A percentile compares a stretch with the other conserved stretches of the same genome.
Conservation (phyloP, 805 yeast genomes). For the Candida sakaeoensis region DNA sequence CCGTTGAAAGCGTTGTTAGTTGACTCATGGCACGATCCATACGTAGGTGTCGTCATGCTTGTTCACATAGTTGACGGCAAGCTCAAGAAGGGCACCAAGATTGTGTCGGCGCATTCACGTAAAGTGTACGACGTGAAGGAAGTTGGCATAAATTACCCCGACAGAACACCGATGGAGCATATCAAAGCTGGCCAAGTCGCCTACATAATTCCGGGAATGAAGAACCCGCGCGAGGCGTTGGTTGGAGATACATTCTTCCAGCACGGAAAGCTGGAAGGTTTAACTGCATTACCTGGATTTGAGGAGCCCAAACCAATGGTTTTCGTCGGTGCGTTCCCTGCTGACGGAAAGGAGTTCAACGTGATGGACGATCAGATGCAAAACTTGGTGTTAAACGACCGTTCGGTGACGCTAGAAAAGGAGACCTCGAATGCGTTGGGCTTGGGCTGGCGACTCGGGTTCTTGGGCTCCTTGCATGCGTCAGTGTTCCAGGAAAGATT, state of each 20-base stretch:
- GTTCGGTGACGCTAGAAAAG: conserved; percentile 83
- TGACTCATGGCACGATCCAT: conserved; percentile 97
- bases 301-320: conserved; percentile 99
- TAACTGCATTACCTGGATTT: conserved; percentile 86
- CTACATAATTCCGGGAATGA: conserved; percentile 92
- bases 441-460: conserved; percentile 97
- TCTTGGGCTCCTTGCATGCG: conserved; percentile 91
- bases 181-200: conserved; percentile 92
- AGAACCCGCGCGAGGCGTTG: conserved; percentile 76
- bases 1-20: conserved; percentile 77
- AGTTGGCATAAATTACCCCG: conserved; percentile 95
- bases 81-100: conserved; percentile 67
- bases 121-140: conserved; percentile 84
- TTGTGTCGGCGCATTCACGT: conserved; percentile 73
- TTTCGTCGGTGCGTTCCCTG: conserved; percentile 96
- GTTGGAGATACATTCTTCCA: conserved; percentile 88
- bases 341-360: conserved; percentile 88
- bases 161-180: conserved; percentile 58
- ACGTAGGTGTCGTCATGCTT: conserved; percentile 83
- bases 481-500: conserved; percentile 89
- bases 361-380: conserved; percentile 86
- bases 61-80: conserved; percentile 83
- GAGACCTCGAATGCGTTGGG: conserved; percentile 94
- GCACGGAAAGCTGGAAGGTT: conserved; percentile 48
- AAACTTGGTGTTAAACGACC: conserved; percentile 83